These are phyloP conservation scores for Teunomyces kruisii DNA, from an alignment of 805 yeast genomes.

Conservation along the genomic window DNA sequence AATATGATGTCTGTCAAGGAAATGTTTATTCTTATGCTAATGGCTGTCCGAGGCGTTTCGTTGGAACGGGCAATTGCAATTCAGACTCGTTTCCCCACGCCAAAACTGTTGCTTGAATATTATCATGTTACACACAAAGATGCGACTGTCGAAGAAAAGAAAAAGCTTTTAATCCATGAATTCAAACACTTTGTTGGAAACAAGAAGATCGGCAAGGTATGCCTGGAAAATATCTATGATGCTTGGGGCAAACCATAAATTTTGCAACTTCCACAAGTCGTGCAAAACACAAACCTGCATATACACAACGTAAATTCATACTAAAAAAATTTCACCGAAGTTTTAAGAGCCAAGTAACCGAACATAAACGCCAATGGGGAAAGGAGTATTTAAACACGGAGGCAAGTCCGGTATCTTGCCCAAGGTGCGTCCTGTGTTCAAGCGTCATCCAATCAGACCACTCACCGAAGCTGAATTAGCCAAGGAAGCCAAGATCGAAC, in stretches of 20 bases:
- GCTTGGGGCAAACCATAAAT: constrained; percentile 48
- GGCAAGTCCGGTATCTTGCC: constrained; percentile 85
- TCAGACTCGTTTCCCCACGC: constrained; percentile 71
- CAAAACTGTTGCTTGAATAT: constrained; percentile 54
- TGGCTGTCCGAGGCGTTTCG: constrained; percentile 79
- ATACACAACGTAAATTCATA: not conserved
- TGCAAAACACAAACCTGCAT: not conserved
- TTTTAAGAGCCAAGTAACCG: not conserved
- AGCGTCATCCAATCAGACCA: constrained; percentile 57
- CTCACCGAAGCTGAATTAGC: constrained; percentile 34
- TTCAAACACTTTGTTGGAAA: constrained; percentile 48
- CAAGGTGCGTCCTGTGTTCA: constrained; percentile 70
- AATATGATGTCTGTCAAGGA: constrained; percentile 72
- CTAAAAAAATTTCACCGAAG: constrained; percentile 4
- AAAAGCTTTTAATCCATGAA: constrained; percentile 25
- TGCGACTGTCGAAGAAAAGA: constrained; percentile 25
- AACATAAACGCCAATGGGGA: constrained; percentile 36
- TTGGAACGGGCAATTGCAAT: constrained; percentile 81
- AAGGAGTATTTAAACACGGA: constrained; percentile 50
- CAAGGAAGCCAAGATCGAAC: constrained; percentile 45
- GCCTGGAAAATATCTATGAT: constrained; percentile 53
- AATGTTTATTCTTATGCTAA: constrained; percentile 69
- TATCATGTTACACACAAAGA: constrained; percentile 30
- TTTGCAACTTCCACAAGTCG: not conserved
- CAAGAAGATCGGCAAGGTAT: constrained; percentile 50